Evolutionary conservation across 202 grass and related monocot genomes (phyloP).

Genomic region (Elaeis oleifera): DNA sequence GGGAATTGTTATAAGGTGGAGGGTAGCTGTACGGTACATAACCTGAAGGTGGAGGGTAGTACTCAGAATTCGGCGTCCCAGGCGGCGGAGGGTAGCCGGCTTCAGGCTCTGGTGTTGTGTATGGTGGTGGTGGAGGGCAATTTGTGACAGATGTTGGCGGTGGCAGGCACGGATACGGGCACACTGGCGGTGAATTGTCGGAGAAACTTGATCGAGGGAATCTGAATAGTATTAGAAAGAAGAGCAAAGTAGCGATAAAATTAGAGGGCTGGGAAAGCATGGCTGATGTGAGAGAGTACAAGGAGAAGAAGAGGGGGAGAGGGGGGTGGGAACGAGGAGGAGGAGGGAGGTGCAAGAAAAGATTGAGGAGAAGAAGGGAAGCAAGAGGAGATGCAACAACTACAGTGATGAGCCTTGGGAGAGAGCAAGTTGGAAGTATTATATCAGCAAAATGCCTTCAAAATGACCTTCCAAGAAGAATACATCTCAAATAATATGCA

Average conservation of each 20-base stretch:
- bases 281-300: not conserved
- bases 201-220: not conserved
- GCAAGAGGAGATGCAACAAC: not conserved
- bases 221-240: not conserved
- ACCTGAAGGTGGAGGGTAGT: slow-evolving; percentile 37
- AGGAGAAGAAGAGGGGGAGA: not conserved
- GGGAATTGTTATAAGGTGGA: slow-evolving; percentile 28
- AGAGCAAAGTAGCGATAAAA: not conserved
- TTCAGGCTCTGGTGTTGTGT: not conserved
- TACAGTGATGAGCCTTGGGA: too few relatives aligned
- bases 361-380: not conserved
- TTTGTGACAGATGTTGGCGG: slow-evolving; percentile 36
- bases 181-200: slow-evolving; percentile 23
- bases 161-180: slow-evolving; percentile 72
- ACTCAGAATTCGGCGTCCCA: not conserved
- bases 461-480: too few relatives aligned
- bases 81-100: not conserved
- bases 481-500: too few relatives aligned
- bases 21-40: slow-evolving; percentile 28
- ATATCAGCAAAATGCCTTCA: too few relatives aligned
- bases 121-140: slow-evolving; percentile 29
- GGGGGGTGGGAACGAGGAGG: too few relatives aligned
- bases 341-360: too few relatives aligned
- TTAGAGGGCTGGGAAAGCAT: not conserved
- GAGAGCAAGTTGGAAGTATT: too few relatives aligned